phyloP scores from a whole-genome alignment of 345 rosid genomes.

The Melastoma malabathricum region DNA sequence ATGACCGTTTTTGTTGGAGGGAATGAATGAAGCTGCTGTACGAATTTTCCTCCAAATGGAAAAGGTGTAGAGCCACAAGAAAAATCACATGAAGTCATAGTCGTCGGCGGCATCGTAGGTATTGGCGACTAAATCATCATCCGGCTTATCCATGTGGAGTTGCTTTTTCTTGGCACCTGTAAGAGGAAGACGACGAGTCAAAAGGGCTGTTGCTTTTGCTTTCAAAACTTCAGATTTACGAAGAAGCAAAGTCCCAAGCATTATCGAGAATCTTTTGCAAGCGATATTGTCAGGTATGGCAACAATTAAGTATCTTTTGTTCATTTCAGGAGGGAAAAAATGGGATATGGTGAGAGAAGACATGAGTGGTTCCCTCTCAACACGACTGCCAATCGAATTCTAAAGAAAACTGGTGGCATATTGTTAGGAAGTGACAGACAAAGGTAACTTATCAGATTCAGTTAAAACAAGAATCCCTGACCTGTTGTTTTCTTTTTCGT shows the following conservation, averaged over 20 bases:
- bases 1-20: neutral
- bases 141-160: conserved; percentile 59
- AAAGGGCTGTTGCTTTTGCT: neutral
- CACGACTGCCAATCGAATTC: no score
- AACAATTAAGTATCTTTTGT: no score
- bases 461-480: neutral
- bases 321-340: no score
- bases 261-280: no score
- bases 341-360: no score
- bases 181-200: neutral
- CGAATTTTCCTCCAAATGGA: conserved; percentile 2
- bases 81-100: conserved; percentile 70
- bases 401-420: no score
- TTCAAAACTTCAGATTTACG: no score
- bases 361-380: no score
- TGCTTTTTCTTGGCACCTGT: conserved; percentile 79
- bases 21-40: neutral
- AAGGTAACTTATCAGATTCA: no score
- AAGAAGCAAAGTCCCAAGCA: no score
- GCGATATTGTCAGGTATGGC: no score
- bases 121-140: conserved; percentile 49
- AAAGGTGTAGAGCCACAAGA: neutral
- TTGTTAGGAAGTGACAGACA: neutral
- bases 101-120: conserved; percentile 54
- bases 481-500: conserved; percentile 77